Evolutionary conservation across 345 rosid genomes (phyloP), one percentile per base, ranked within the genome.

Genomic region (Aethionema arabicum): DNA sequence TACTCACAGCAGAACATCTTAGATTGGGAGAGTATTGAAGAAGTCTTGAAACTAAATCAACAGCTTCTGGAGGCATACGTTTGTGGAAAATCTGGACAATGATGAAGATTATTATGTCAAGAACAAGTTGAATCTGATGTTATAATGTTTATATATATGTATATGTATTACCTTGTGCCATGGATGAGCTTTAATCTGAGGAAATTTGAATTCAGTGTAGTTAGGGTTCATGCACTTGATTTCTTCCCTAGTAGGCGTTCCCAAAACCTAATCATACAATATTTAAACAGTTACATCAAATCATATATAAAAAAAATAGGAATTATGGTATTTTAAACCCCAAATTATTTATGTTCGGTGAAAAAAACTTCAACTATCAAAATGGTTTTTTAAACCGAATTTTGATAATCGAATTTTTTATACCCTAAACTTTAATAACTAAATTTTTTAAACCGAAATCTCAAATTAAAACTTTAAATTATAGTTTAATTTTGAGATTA

Each of bases 191-290:
- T 91, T 91, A 35, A 91, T 91, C 78, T 91, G 98, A 65, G 98
- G 98, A 55, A 92, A 92, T 58, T 92, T 89, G 77, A 82, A 87
- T 67, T 93, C 99, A 0, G 96, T 93, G 69, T 93, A 93, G 59
- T 90, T 85, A 13, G 99, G 99, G 51, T 93, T 93, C 99, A 93
- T 93, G 84, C 99, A 92, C 65, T 89, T 89, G 51, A 92, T 92
- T 81, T 92, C 98, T 78, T 92, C 98, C 72, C 98, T 80, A 0
- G 98, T 92, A 46, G 98, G 98, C 55, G 98, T 92, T 47, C 98
- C 98, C 77, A 92, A 78, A 47, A 92, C 91, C 98, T 92, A 73
- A 9, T 35, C 30, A 33, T 5, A 15, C 46, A 62, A 46, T 15
- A 62, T 27, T 32, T 38, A 21, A 31, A 66, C 55, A 43, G 40